phyloP scores from a whole-genome alignment of 2,329 filamentous ascomycete species.

The Paradendryphiella salina region DNA sequence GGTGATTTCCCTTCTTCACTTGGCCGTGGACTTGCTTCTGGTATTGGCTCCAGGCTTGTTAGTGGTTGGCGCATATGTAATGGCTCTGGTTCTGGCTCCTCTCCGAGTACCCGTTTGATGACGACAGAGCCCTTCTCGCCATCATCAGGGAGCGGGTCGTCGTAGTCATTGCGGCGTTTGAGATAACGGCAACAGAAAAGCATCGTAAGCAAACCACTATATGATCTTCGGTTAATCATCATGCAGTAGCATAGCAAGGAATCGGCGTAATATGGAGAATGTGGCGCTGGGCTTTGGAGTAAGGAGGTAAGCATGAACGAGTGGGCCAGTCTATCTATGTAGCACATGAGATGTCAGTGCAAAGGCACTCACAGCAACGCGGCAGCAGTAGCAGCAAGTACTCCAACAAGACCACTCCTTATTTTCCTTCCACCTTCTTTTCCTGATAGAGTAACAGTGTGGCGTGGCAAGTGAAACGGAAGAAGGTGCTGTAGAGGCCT shows the following conservation, averaged over 20 bases:
- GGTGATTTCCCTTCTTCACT: constrained; percentile 2
- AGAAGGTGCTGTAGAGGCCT: background rate
- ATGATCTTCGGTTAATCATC: background rate
- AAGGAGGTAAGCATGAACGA: background rate
- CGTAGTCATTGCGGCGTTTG: background rate
- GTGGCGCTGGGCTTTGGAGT: background rate
- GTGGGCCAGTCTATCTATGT: constrained; percentile 1
- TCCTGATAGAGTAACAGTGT: background rate
- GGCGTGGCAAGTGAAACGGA: background rate
- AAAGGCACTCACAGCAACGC: constrained; percentile 13
- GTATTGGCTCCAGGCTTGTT: constrained; percentile 2
- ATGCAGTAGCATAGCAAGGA: background rate
- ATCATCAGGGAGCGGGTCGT: background rate
- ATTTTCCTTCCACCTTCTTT: background rate
- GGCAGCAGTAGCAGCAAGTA: constrained; percentile 1
- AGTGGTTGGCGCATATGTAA: background rate
- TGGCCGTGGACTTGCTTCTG: constrained; percentile 10
- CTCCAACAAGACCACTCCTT: constrained; percentile 1
- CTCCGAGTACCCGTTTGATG: background rate
- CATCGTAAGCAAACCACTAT: constrained; percentile 2
- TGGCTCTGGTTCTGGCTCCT: background rate
- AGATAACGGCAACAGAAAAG: constrained; percentile 1
- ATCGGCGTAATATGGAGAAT: background rate
- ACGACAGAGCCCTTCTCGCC: background rate
- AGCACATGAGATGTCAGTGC: background rate